Evolutionary conservation across 1,284 basidiomycete species (phyloP).

Genomic region (Earliella scabrosa): DNA sequence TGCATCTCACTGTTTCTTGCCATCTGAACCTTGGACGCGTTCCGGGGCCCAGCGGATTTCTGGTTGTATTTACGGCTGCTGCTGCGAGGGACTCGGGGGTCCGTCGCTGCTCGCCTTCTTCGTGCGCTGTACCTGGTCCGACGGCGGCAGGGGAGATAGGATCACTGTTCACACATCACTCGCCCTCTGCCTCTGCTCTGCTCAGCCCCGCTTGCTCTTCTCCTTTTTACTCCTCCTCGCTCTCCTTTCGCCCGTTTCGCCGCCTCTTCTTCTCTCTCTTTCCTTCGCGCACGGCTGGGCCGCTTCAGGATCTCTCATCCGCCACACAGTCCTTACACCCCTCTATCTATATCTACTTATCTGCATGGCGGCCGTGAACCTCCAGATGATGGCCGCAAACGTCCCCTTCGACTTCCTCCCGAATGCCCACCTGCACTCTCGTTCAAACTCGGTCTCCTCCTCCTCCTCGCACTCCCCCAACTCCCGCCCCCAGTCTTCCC

Average conservation of each 20-base stretch:
- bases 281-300: conserved; percentile 41
- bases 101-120: conserved; percentile 10
- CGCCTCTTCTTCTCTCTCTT: conserved; percentile 25
- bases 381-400: conserved; percentile 69
- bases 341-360: conserved; percentile 32
- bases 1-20: conserved; percentile 31
- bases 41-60: conserved; percentile 22
- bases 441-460: conserved; percentile 78
- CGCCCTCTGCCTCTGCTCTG: conserved; percentile 12
- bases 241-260: conserved; percentile 28
- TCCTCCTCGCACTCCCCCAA: conserved; percentile 69
- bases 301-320: conserved; percentile 35
- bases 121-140: conserved; percentile 5
- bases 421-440: conserved; percentile 64
- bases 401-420: conserved; percentile 74
- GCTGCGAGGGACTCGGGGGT: conserved; percentile 22
- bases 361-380: conserved; percentile 72
- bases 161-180: conserved; percentile 30
- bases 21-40: conserved; percentile 32
- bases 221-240: conserved; percentile 30
- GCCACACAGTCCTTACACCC: conserved; percentile 35
- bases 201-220: not conserved
- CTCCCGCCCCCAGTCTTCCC: conserved; percentile 78
- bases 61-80: conserved; percentile 27
- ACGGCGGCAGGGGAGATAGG: conserved; percentile 23